phyloP scores from a whole-genome alignment of 1,284 basidiomycete genomes.

The Ceratobasidium sp. region DNA sequence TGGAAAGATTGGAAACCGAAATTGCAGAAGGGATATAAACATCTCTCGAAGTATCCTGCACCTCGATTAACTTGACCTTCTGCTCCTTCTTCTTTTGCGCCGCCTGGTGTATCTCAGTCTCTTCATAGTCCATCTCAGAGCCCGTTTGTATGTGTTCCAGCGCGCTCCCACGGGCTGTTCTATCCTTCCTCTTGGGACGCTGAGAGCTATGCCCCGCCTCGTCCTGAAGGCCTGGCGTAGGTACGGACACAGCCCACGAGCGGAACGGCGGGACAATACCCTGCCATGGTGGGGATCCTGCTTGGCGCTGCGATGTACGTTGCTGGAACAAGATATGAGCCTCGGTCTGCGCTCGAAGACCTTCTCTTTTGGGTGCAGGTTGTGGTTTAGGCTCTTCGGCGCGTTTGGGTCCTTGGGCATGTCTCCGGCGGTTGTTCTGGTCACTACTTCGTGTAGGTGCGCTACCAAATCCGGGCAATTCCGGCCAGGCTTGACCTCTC shows the following conservation, averaged over 20 bases:
- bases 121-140: slow-evolving; percentile 14
- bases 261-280: neutral
- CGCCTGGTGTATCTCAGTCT: slow-evolving; percentile 7
- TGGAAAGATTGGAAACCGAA: slow-evolving; percentile 76
- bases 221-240: slow-evolving; percentile 15
- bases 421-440: neutral
- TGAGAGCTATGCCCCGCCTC: neutral
- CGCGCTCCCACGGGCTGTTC: neutral
- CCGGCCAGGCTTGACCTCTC: slow-evolving; percentile 5
- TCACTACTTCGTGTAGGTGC: neutral
- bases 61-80: slow-evolving; percentile 42
- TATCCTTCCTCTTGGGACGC: neutral
- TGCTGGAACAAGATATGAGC: slow-evolving; percentile 3
- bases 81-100: slow-evolving; percentile 42
- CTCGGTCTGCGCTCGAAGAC: neutral
- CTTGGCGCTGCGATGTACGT: neutral
- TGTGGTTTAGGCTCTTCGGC: neutral
- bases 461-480: neutral
- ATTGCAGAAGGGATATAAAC: slow-evolving; percentile 81
- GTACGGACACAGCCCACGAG: slow-evolving; percentile 28
- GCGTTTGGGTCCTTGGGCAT: neutral
- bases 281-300: neutral
- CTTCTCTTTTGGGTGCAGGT: neutral
- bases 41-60: slow-evolving; percentile 53
- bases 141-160: slow-evolving; percentile 19